Evolutionary conservation across 768 basidiomycete genomes (phyloP).

Genomic region (Mycena crocata): DNA sequence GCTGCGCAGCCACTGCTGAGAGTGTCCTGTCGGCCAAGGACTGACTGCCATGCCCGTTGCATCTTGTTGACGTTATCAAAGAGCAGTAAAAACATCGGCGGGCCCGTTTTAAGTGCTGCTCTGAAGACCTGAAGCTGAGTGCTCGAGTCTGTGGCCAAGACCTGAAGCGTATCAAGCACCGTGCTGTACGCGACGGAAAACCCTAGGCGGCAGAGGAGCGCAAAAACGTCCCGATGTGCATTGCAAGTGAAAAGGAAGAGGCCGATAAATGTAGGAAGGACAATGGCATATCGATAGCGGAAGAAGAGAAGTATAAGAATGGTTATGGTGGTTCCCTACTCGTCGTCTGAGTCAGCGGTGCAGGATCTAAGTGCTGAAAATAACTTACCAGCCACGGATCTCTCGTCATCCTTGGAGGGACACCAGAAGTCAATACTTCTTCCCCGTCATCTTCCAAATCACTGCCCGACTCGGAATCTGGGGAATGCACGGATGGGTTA

Average conservation of each 20-base stretch:
- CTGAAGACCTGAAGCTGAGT: not conserved
- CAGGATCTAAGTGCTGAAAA: too few species aligned
- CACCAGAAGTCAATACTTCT: not conserved
- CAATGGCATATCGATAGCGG: not conserved
- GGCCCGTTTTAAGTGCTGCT: not conserved
- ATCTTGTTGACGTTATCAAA: slow-evolving; percentile 18
- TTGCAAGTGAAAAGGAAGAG: slow-evolving; percentile 3
- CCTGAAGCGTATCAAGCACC: not conserved
- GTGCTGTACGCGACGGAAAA: not conserved
- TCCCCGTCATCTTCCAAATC: slow-evolving; percentile 7
- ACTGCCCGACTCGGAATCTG: not conserved
- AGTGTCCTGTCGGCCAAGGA: not conserved
- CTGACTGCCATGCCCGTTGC: not conserved
- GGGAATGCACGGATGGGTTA: not conserved
- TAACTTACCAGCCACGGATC: slow-evolving; percentile 17
- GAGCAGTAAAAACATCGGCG: not conserved
- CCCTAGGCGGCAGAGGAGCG: not conserved
- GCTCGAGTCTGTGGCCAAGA: not conserved
- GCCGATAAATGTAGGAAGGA: not conserved
- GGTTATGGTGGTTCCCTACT: not conserved
- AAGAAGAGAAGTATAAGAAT: not conserved
- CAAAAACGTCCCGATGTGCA: not conserved
- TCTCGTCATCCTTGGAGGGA: slow-evolving; percentile 2
- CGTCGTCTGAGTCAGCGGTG: too few species aligned
- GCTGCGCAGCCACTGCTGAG: not conserved